These are phyloP conservation scores for Suillus occidentalis DNA, from an alignment of 768 basidiomycete genomes.

Conservation along the genomic window DNA sequence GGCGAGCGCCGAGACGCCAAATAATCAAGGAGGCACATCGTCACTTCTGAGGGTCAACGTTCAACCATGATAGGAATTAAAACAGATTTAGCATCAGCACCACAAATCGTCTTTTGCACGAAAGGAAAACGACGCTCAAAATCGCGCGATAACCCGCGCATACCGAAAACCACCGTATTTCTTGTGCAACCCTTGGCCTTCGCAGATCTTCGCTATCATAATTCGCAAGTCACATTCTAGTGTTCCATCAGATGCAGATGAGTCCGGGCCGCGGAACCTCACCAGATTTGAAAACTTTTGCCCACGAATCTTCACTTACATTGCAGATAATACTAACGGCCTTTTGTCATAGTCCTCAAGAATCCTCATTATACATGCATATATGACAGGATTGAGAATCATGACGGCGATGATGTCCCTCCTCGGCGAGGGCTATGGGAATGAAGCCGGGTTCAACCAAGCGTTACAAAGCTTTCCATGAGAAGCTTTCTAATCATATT, in stretches of 20 bases:
- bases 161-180: not conserved
- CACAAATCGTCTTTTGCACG: not conserved
- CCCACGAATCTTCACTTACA: not conserved
- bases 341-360: not conserved
- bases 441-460: no score
- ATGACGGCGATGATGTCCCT: not conserved
- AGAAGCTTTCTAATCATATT: not conserved
- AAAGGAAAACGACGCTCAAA: not conserved
- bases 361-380: not conserved
- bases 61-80: not conserved
- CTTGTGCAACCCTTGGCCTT: not conserved
- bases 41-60: not conserved
- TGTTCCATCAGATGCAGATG: not conserved
- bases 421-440: not conserved
- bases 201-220: not conserved
- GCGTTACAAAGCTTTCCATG: not conserved
- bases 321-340: not conserved
- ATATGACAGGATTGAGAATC: not conserved
- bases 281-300: not conserved
- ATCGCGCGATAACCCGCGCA: not conserved
- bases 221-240: not conserved
- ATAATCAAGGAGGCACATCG: not conserved
- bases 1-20: no score
- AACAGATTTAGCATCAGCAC: not conserved
- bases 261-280: not conserved